A percentile compares a stretch with the other conserved stretches of the same genome.
Evolutionary conservation across 2,329 filamentous ascomycete species (phyloP).

Genomic region (Westerdykella sp.): DNA sequence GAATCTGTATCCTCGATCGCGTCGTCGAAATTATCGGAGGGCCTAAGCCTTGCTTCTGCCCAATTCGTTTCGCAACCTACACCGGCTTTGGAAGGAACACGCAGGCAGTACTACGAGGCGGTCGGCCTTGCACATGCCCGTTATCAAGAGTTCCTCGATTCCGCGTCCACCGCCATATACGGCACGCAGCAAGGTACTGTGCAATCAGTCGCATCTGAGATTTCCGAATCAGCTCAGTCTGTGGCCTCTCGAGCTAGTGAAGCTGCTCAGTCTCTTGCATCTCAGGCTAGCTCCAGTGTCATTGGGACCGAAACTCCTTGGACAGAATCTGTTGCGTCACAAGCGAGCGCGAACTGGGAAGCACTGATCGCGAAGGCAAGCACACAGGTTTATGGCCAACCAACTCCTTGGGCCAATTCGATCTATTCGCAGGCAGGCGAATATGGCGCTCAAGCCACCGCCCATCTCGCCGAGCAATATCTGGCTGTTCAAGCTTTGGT

Average conservation of each 20-base stretch:
- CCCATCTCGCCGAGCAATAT: constrained; percentile 58
- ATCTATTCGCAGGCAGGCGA: constrained; percentile 48
- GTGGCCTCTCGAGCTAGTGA: constrained; percentile 46
- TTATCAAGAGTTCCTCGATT: constrained; percentile 67
- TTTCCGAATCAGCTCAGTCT: constrained; percentile 40
- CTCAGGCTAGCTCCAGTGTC: constrained; percentile 42
- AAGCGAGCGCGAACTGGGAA: constrained; percentile 59
- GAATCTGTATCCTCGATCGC: constrained; percentile 62
- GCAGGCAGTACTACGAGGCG: constrained; percentile 70
- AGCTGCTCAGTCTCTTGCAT: constrained; percentile 41
- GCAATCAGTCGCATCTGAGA: constrained; percentile 31
- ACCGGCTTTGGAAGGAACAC: constrained; percentile 52
- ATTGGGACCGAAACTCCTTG: constrained; percentile 46
- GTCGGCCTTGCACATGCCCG: constrained; percentile 71
- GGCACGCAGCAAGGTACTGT: constrained; percentile 37
- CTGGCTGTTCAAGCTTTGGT: constrained; percentile 64
- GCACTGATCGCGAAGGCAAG: constrained; percentile 59
- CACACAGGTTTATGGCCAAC: constrained; percentile 63
- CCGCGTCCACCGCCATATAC: constrained; percentile 64
- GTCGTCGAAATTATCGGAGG: constrained; percentile 62
- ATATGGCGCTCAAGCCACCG: constrained; percentile 58
- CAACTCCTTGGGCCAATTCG: constrained; percentile 46
- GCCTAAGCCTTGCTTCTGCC: constrained; percentile 60
- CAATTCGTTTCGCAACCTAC: constrained; percentile 64
- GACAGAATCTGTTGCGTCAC: constrained; percentile 50